Evolutionary conservation across 345 rosid species (phyloP), one percentile per base, ranked within the genome.

Genomic region (Populus euphratica): DNA sequence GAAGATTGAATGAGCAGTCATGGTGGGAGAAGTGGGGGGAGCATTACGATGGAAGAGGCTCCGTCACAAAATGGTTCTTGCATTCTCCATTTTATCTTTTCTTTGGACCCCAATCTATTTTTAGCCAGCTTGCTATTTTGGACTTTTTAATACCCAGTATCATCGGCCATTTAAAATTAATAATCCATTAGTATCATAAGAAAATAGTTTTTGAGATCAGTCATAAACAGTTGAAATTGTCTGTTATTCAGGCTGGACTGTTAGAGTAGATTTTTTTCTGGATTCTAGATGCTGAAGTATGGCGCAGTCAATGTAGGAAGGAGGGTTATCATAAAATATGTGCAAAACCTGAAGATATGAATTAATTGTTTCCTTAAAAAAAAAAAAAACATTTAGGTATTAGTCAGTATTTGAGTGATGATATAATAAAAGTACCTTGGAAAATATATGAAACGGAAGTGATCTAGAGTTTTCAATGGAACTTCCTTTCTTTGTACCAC

Each of bases 1-100:
- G 99, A 76, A 88, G 93, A 83, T 84, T 93, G 76, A 96, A 96
- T 80, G 99, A 93, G 85, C 97, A 96, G 77, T 96, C 99, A 33
- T 96, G 99, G 98, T 96, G 99, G 99, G 99, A 96, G 84, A 96
- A 96, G 80, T 96, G 99, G 99, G 99, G 99, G 77, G 99, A 96
- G 82, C 92, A 96, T 84, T 96, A 91, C 72, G 99, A 96, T 84
- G 99, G 99, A 85, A 84, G 92, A 83, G 99, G 99, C 88, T 93
- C 98, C 64, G 94, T 96, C 84, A 89, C 93, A 54, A 96, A 96
- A 96, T 96, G 99, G 99, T 96, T 72, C 76, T 72, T 81, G 35
- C 4, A 50, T 16, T 68, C 31, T 36, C 66, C 69, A 44, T 63
- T 68, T 50, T 73, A 36, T 62, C 52, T 50, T n/a, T 50, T 10